Percentiles rank a stretch among this genome's conserved stretches.
Evolutionary conservation across 225 moss, liverwort and hornwort species (phyloP).

Genomic region (Sphagnum contortum): DNA sequence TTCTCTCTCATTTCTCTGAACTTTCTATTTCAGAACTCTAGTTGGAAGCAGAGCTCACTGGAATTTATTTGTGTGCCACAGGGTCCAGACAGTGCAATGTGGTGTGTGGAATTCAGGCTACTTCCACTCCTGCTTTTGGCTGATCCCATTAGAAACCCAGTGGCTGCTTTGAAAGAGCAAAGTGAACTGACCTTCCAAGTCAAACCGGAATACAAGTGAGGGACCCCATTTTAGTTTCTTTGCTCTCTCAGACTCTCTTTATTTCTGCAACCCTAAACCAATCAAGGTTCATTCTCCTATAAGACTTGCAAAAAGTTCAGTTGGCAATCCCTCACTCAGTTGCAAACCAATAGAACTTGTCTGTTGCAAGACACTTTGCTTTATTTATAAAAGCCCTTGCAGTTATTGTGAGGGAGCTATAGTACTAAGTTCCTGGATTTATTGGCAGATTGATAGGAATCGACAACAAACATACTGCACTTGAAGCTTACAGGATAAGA

Average conservation of each 20-base stretch:
- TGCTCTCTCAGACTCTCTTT: not conserved
- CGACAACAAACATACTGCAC: conserved; percentile 54
- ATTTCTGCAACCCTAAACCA: not conserved
- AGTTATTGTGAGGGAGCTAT: not conserved
- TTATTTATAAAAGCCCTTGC: not conserved
- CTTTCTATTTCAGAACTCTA: not conserved
- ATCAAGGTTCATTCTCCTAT: no score
- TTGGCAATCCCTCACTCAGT: not conserved
- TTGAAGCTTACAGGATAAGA: conserved; percentile 59
- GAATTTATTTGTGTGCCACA: conserved; percentile 8
- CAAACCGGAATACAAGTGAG: conserved; percentile 72
- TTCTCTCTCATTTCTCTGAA: not conserved
- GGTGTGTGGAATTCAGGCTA: conserved; percentile 44
- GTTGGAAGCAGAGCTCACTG: not conserved
- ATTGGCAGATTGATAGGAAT: conserved; percentile 52
- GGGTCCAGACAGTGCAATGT: conserved; percentile 51
- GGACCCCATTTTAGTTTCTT: not conserved
- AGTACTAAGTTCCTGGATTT: no score
- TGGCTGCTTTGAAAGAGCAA: conserved; percentile 52
- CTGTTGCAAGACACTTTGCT: not conserved
- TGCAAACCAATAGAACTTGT: not conserved
- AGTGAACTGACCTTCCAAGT: conserved; percentile 48
- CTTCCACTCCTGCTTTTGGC: conserved; percentile 59
- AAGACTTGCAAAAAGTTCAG: not conserved
- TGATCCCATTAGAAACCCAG: conserved; percentile 54